Evolutionary conservation across 768 basidiomycete species (phyloP), one percentile per base, ranked within the genome.

Genomic region (Lentinula boryana): DNA sequence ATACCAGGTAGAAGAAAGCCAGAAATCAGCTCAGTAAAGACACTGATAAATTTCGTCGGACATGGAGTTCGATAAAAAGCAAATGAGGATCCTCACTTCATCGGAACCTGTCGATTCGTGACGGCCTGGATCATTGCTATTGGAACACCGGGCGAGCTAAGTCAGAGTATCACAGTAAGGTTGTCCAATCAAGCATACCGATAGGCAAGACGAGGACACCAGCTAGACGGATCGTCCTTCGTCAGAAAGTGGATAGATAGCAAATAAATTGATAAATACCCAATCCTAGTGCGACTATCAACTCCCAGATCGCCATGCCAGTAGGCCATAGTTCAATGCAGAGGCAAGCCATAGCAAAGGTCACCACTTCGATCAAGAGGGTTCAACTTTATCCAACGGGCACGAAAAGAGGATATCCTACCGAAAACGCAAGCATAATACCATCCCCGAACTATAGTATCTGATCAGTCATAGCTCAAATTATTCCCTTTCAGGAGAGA

Each of bases 351-450:
- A 73, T 68, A 7, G 68, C 68, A 59, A 72, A 73, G 64, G 74
- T 76, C 8, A 72, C 43, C 31, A 71, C 68, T 60, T 48, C 51
- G 58, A 15, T 31, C 48, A 31, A 31, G 44, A 32, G 27, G 27
- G 10, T 21, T 27, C 62, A 57, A 18, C 52, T 36, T 58, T 63
- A 64, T 33, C 12, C 48, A 15, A 52, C 50, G 56, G 58, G 62
- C 18, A 46, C 40, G n/a, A 57, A 52, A 35, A 35, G 7, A 44
- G 40, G 41, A 32, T 35, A 60, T 64, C 71, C 5, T 60, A 76
- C 75, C 32, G 51, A 82, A 72, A 36, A 82, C 71, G 51, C 68
- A 64, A 32, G 62, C 66, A 63, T 81, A 83, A 79, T 80, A 83
- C 81, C 81, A 82, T 41, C 80, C 78, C 6, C 82, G 82, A 8